Evolutionary conservation across 1,139 yeast species (phyloP), one percentile per base, ranked within the genome.

Genomic region (Zygotorulaspora mrakii): DNA sequence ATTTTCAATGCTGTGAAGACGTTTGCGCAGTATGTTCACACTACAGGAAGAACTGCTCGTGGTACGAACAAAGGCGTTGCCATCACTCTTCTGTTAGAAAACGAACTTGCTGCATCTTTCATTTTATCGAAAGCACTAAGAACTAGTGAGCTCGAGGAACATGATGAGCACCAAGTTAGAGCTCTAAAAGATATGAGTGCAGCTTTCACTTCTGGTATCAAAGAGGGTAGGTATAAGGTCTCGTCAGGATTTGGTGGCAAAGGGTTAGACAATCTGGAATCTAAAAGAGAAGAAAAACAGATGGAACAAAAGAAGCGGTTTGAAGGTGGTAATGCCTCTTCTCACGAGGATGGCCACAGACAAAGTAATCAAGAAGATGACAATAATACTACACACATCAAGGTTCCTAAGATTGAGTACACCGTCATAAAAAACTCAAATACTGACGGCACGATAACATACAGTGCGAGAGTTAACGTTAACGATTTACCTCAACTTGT

Each of bases 11-110:
- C 96, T 0, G 95, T 96, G 0, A 84, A 75, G 49, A 95, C 91
- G 48, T 75, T 89, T 74, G 97, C 94, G 48, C 98, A 94, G 59
- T 91, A 91, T 57, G 94, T 94, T 5, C 99, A 91, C 63, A 72
- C 98, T 20, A 95, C 89, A 0, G 99, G 99, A 0, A 70, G 99
- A 48, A 94, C 99, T 0, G 99, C 97, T 0, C 71, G 99, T 46
- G 98, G 96, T 1, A 94, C 94, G 0, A 72, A 73, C 30, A 60
- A 62, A 0, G 98, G 98, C 0, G 73, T 76, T 0, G 95, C 96
- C 0, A 67, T 84, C 1, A 84, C 96, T 0, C 77, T 91, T 51
- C 70, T 94, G 2, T 66, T 78, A 0, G 67, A 74, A 0, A 67
- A 67, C 13, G 94, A 91, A 55, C 66, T 87, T 30, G 73, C 79